Percentiles rank a stretch among this genome's conserved stretches.
phyloP scores from a whole-genome alignment of 306 rosid species.

The Vigna angularis region DNA sequence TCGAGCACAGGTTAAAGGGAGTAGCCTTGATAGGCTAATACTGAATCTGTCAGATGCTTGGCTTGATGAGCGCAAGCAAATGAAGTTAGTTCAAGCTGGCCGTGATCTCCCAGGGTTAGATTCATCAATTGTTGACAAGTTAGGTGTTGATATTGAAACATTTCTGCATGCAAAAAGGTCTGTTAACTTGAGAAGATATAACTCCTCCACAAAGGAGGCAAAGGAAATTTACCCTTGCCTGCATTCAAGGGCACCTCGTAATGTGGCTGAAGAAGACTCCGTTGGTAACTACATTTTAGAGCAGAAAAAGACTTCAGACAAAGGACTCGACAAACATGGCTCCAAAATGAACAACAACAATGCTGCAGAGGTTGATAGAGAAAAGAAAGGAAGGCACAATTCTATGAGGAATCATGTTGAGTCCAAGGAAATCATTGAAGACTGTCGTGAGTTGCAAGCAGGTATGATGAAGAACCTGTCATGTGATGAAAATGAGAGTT shows the following conservation, averaged over 20 bases:
- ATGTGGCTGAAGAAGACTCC: conserved; percentile 49
- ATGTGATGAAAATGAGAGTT: conserved; percentile 44
- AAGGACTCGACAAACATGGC: conserved; percentile 27
- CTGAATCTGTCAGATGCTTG: conserved; percentile 77
- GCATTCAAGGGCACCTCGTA: conserved; percentile 62
- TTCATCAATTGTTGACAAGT: conserved; percentile 63
- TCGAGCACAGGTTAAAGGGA: conserved; percentile 39
- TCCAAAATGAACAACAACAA: conserved; percentile 11
- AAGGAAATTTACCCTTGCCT: conserved; percentile 53
- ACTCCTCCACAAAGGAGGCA: conserved; percentile 40
- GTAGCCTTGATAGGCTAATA: conserved; percentile 51
- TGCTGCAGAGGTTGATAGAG: conserved; percentile 35
- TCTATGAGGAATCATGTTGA: conserved; percentile 41
- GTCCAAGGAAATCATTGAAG: conserved; percentile 36
- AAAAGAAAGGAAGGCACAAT: conserved; percentile 41
- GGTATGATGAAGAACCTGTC: conserved; percentile 30
- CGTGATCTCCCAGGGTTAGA: conserved; percentile 43
- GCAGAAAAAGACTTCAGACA: conserved; percentile 36
- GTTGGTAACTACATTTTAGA: conserved; percentile 32
- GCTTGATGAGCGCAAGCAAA: conserved; percentile 74
- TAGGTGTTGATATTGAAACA: conserved; percentile 65
- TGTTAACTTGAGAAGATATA: conserved; percentile 42
- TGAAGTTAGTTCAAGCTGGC: conserved; percentile 51
- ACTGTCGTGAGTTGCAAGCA: conserved; percentile 32
- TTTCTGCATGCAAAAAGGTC: conserved; percentile 62